These are phyloP conservation scores for Boletellus sp. DNA, from an alignment of 1,284 basidiomycete genomes.

Conservation along the genomic window DNA sequence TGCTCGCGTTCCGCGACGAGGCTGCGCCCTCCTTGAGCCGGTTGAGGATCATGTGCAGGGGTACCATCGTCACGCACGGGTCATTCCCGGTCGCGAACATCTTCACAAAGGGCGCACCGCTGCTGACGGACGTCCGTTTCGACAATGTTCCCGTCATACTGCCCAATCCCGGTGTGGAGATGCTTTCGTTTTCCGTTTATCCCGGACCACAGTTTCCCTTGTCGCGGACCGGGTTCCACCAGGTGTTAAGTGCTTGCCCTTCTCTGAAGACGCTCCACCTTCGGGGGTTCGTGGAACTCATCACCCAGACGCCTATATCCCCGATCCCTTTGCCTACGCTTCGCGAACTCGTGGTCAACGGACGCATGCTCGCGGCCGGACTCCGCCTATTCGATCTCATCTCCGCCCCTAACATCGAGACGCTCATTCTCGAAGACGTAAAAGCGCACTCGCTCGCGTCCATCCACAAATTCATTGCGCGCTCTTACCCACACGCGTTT, in stretches of 20 bases:
- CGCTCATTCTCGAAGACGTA: constrained; percentile 30
- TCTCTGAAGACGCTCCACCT: constrained; percentile 25
- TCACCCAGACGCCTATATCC: constrained; percentile 15
- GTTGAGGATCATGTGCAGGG: constrained; percentile 31
- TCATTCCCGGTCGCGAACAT: constrained; percentile 21
- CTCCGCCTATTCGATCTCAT: constrained; percentile 33
- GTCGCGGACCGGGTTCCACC: constrained; percentile 23
- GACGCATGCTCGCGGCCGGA: constrained; percentile 28
- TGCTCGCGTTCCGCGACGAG: constrained; percentile 25
- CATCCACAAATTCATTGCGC: constrained; percentile 29
- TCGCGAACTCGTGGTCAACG: constrained; percentile 32
- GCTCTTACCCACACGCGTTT: constrained; percentile 27
- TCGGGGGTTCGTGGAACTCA: constrained; percentile 31
- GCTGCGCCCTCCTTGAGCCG: constrained; percentile 26
- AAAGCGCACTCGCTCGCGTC: constrained; percentile 25
- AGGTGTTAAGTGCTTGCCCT: constrained; percentile 20
- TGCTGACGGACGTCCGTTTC: constrained; percentile 29
- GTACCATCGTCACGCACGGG: constrained; percentile 29
- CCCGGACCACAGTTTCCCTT: constrained; percentile 33
- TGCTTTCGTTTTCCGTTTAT: constrained; percentile 30
- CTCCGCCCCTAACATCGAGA: constrained; percentile 30
- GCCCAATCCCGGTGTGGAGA: constrained; percentile 15
- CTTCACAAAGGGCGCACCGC: constrained; percentile 28
- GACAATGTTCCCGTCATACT: constrained; percentile 30
- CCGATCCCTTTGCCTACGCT: constrained; percentile 23